Base-by-base conservation (phyloP, 768 basidiomycete species). In the Tricholoma hemisulphureum region DNA sequence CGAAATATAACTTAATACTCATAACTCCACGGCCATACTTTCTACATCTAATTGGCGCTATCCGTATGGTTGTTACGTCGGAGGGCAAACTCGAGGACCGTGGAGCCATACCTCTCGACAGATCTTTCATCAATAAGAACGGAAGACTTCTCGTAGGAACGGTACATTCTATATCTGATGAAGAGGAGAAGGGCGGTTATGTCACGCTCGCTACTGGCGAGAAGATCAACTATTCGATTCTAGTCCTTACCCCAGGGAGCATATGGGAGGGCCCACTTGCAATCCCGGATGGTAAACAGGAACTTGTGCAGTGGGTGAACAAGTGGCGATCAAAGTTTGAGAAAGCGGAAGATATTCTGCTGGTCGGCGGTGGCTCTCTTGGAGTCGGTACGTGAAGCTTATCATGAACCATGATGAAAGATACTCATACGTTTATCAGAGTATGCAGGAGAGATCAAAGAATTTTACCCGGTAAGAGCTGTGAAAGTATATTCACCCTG, bases 221-320 rank as follows among this genome's bases (percentile, higher is more conserved):
- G 51, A 66, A 65, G 18, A 57, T 89, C 11, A 66, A 70, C 7
- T 91, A 83, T 67, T 77, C 78, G 10, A 69, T 80, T 20, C 80
- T 91, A 41, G 76, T 90, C 34, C 69, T 90, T 31, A 80, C 85
- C 0, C 75, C 87, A 2, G 89, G 89, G 1, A 77, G 76, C 37
- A 69, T 61, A 4, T 89, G 83, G 83, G 65, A 70, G 11, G 85
- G 81, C 0, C 80, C 82, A 0, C 45, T 82, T 43, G 67, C 70
- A 14, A 69, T 87, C 50, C 84, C 83, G 0, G 66, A 73, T 9
- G 64, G 56, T 7, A 68, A 68, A 39, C 61, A 65, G 10, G 72
- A 69, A 14, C 60, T 68, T 2, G 20, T 64, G 26, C 60, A 62
- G 7, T 72, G 65, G 48, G 55, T 77, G 16, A 57, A 62, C 2